Evolutionary conservation across 352 stramenopile species (phyloP), one percentile per base, ranked within the genome.

Genomic region (Globisporangium perplexum): DNA sequence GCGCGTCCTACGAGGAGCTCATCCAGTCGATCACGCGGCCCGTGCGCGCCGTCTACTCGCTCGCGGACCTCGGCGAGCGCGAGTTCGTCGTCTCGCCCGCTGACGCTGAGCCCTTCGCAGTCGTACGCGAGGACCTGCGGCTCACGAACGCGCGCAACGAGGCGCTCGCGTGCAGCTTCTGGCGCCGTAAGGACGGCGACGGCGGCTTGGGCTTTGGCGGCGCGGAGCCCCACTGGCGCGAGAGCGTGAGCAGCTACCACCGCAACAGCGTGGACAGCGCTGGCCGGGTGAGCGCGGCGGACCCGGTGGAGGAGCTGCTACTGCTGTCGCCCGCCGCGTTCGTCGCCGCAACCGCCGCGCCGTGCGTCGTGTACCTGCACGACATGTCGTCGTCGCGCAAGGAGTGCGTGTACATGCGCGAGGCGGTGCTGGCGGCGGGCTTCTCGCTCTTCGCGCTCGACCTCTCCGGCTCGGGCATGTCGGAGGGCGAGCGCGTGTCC

Each of bases 391-490:
- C 76, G 20, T 92, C 81, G 1, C 65, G 81, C 1, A 83, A 87
- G 54, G 81, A 92, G 62, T 86, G 77, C 33, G 57, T 90, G 18
- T 92, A 92, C 50, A 51, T 92, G 28, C 67, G 72, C 47, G 53
- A 66, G 26, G 65, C 58, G 54, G 65, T 92, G 23, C 69, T 92
- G 15, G 55, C 68, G 0, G 58, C 63, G 1, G 81, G 79, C 10
- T 90, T 90, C 38, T 90, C 81, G 45, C 55, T 92, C 15, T 85
- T 92, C 36, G 55, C 78, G 50, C n/a, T 92, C 39, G 81, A 92
- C 52, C 55, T 90, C 12, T 90, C 81, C 0, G 78, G 81, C 26
- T 87, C 81, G 8, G 81, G 81, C 20, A 55, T 74, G 46, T 92
- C 81, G 0, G 72, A 77, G 14, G 81, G 81, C 39, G 72, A 85